These are phyloP conservation scores for Cadophora sp. DNA, from an alignment of 2,329 filamentous ascomycete genomes.

Conservation along the genomic window DNA sequence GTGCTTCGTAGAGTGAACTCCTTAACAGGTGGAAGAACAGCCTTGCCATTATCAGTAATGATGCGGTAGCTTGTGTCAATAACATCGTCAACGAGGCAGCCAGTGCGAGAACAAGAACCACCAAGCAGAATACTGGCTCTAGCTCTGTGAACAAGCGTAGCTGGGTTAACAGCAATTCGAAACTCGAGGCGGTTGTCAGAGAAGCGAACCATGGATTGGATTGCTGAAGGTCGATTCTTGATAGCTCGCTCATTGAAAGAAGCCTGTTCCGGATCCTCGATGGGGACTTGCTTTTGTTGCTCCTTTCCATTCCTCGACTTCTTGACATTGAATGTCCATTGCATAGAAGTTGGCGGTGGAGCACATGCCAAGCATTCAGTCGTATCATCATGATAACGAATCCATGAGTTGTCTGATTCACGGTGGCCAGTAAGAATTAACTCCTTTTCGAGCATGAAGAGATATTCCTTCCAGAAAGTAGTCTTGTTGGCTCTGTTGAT, in stretches of 20 bases:
- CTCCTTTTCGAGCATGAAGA: constrained; percentile 9
- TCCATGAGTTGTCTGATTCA: constrained; percentile 5
- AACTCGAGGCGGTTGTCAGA: constrained; percentile 47
- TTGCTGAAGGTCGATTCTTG: constrained; percentile 54
- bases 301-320: constrained; percentile 14
- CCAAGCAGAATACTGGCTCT: constrained; percentile 16
- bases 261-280: constrained; percentile 59
- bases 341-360: constrained; percentile 47
- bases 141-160: constrained; percentile 53
- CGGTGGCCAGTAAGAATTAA: constrained; percentile 6
- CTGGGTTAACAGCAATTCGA: constrained; percentile 50
- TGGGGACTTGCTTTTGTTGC: constrained; percentile 48
- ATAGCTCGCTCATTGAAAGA: constrained; percentile 56
- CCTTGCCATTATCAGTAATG: constrained; percentile 50
- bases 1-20: constrained; percentile 23
- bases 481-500: constrained; percentile 3
- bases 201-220: constrained; percentile 49
- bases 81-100: not conserved
- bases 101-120: constrained; percentile 23
- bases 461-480: not conserved
- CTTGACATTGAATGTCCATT: constrained; percentile 44
- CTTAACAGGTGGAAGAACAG: not conserved
- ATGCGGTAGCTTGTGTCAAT: constrained; percentile 54
- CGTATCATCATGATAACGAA: not conserved
- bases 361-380: constrained; percentile 43